phyloP scores from a whole-genome alignment of 768 basidiomycete genomes.

The Dacryopinax primogenitus region DNA sequence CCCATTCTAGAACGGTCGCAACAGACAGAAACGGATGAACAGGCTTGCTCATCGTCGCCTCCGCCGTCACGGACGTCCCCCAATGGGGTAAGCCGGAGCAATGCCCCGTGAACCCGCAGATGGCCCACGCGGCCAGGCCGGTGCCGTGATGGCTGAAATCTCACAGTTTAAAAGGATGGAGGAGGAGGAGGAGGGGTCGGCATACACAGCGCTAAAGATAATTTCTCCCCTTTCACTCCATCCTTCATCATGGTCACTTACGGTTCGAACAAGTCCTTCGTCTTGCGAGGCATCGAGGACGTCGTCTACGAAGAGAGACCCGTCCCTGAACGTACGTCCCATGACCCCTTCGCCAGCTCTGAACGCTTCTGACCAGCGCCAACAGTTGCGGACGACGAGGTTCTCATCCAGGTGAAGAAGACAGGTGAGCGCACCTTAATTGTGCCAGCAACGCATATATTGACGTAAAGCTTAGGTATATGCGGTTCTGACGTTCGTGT shows the following conservation, averaged over 20 bases:
- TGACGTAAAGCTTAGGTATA: slow-evolving; percentile 46
- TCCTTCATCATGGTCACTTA: slow-evolving; percentile 37
- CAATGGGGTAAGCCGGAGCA: slow-evolving; percentile 4
- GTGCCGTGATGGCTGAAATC: not conserved
- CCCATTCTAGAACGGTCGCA: not conserved
- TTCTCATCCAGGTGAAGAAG: slow-evolving; percentile 82
- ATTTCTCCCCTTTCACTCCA: slow-evolving; percentile 11
- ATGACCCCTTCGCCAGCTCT: not conserved
- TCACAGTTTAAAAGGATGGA: slow-evolving; percentile 5
- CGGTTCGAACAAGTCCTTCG: slow-evolving; percentile 53
- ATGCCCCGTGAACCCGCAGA: not conserved
- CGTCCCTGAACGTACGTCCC: slow-evolving; percentile 51
- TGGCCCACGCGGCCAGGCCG: not conserved
- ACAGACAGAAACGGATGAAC: not conserved
- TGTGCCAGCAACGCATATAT: not conserved
- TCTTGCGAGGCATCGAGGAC: slow-evolving; percentile 54
- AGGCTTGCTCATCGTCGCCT: not conserved
- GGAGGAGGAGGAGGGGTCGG: not conserved
- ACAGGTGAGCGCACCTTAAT: slow-evolving; percentile 46
- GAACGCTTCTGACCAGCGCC: slow-evolving; percentile 10
- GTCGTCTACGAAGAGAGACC: slow-evolving; percentile 59
- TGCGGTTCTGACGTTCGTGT: slow-evolving; percentile 70
- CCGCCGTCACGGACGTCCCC: not conserved
- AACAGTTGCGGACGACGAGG: slow-evolving; percentile 57
- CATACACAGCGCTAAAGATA: not conserved